These are phyloP conservation scores for Nicotiana paniculata DNA, from an alignment of 257 asterid genomes.

Conservation along the genomic window DNA sequence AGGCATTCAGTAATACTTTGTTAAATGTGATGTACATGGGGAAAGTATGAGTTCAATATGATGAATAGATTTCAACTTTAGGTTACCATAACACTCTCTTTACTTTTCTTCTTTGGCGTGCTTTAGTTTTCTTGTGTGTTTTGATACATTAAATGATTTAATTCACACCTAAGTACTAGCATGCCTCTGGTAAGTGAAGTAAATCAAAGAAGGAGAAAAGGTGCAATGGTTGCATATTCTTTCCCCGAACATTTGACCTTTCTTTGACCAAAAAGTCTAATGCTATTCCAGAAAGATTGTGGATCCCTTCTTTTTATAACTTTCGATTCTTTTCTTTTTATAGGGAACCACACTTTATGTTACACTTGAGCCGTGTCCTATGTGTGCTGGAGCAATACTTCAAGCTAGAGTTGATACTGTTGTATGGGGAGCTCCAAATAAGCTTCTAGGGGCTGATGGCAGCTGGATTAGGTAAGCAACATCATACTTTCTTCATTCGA, in stretches of 20 bases:
- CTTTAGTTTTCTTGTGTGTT: not conserved
- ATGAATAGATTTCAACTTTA: not conserved
- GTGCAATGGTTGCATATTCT: not conserved
- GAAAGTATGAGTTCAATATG: not conserved
- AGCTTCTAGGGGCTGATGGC: constrained; percentile 99
- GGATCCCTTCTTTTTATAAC: not conserved
- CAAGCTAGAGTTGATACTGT: constrained; percentile 90
- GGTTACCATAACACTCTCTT: not conserved
- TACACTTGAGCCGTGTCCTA: constrained; percentile 98
- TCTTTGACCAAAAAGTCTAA: no score
- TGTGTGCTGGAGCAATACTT: constrained; percentile 99
- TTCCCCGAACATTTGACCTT: not conserved
- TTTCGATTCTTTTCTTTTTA: constrained; percentile 7
- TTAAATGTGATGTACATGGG: not conserved
- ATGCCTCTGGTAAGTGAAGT: not conserved
- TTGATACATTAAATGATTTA: not conserved
- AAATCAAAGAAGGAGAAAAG: not conserved
- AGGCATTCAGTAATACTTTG: not conserved
- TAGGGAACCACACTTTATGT: constrained; percentile 83
- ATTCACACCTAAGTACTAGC: not conserved
- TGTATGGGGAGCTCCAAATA: constrained; percentile 99
- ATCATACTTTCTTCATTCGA: not conserved
- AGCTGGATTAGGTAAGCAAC: constrained; percentile 89
- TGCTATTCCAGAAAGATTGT: no score
- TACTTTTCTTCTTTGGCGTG: not conserved